Percentiles rank a stretch among this genome's conserved stretches.
phyloP scores from a whole-genome alignment of 495 filamentous ascomycete species.

The Baudoinia panamericana region DNA sequence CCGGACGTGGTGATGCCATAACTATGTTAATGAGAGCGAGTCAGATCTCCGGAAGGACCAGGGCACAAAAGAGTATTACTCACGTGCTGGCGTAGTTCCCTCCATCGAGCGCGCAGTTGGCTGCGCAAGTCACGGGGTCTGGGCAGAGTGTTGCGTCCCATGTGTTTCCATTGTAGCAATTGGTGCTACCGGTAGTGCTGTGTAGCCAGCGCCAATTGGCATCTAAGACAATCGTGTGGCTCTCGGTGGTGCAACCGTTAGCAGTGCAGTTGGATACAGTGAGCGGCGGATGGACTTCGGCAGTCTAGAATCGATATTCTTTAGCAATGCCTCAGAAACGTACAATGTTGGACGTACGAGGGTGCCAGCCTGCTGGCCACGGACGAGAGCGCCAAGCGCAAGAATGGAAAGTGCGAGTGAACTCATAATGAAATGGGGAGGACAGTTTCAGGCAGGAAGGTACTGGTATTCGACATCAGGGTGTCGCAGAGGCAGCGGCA shows the following conservation, averaged over 20 bases:
- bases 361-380: constrained; percentile 23
- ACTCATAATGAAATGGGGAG: no score
- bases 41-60: no score
- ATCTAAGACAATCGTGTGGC: constrained; percentile 40
- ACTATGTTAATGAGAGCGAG: no score
- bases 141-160: constrained; percentile 27
- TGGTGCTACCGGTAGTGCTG: constrained; percentile 30
- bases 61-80: no score
- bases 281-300: constrained; percentile 40
- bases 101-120: constrained; percentile 31
- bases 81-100: constrained; percentile 28
- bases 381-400: constrained; percentile 7
- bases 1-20: constrained; percentile 26
- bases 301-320: no score
- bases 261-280: constrained; percentile 38
- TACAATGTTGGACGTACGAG: no score
- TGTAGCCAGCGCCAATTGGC: constrained; percentile 32
- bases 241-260: constrained; percentile 32
- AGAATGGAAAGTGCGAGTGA: constrained; percentile 13
- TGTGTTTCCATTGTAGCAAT: constrained; percentile 22
- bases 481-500: no score
- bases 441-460: no score
- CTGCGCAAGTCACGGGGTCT: constrained; percentile 30
- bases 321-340: no score
- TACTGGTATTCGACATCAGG: no score